phyloP scores from a whole-genome alignment of 2,329 filamentous ascomycete genomes.

The Fusarium piperis region DNA sequence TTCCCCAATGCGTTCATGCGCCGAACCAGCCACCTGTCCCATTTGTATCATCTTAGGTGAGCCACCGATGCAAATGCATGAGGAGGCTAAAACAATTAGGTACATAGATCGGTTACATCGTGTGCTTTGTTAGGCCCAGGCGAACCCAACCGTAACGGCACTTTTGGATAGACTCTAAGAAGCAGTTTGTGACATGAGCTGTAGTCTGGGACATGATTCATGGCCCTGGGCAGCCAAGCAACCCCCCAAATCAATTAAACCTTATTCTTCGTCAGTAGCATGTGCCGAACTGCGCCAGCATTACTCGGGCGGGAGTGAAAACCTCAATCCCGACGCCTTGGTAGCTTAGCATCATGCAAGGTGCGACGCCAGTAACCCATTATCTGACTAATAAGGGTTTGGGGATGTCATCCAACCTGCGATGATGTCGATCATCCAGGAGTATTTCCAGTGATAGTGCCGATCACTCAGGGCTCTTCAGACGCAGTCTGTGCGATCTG shows the following conservation, averaged over 20 bases:
- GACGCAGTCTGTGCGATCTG: constrained; percentile 13
- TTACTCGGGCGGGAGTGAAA: background rate
- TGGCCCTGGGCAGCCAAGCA: background rate
- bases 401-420: background rate
- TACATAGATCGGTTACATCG: background rate
- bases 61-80: background rate
- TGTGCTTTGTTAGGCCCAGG: background rate
- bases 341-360: background rate
- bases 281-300: background rate
- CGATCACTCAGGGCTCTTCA: constrained; percentile 13
- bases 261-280: background rate
- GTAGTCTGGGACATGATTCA: background rate
- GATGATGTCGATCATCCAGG: background rate
- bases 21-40: background rate
- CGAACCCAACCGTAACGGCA: background rate
- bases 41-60: background rate
- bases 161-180: background rate
- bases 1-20: background rate
- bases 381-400: background rate
- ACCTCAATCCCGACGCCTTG: background rate
- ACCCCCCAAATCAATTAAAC: background rate
- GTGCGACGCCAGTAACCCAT: background rate
- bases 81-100: background rate
- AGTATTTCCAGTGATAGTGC: background rate
- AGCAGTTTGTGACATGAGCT: background rate